Evolutionary conservation across 768 basidiomycete genomes (phyloP), one percentile per base, ranked within the genome.

Genomic region (Fomitopsis serialis): DNA sequence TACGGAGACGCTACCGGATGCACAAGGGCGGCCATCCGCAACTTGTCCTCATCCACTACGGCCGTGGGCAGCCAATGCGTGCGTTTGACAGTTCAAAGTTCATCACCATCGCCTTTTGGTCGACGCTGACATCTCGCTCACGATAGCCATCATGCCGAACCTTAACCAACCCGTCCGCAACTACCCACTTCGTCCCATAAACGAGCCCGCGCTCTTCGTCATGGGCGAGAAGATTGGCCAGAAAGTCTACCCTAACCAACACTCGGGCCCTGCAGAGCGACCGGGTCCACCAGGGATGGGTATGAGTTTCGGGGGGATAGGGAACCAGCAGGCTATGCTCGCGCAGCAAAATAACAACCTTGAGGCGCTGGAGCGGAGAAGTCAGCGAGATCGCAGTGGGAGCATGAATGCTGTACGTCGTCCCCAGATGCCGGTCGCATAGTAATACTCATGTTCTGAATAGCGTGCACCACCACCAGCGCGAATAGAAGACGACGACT

Each of bases 41-140:
- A 50, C 77, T 92, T n/a, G 74, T 84, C 17, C 79, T 92, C 5
- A 78, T 90, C 0, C 89, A 92, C 62, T 92, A 92, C 63, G 74
- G 80, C 27, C 80, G 87, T 60, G 86, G 85, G 4, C 82, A 77
- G 11, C 57, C 74, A 9, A 73, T 77, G 44, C 77, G 88, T 90
- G 66, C 68, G 87, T 61, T 50, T 42, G 51, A 46, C 45, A 45
- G 52, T 55, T 40, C n/a, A 46, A 32, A 42, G 51, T 1, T 25
- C 35, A 22, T 37, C 15, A 27, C 42, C 11, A 32, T 2, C 1
- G 3, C 25, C 29, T 23, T 3, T 23, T 11, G 40, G 8, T 47
- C 52, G 22, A 17, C 44, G 15, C 19, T 40, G 19, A 40, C 15
- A 19, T 50, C 42, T 23, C 25, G 35, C 15, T 15, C 58, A 48